A percentile compares a stretch with the other conserved stretches of the same genome.
Conservation (phyloP, 768 basidiomycete species). For the Kockovaella imperatae region DNA sequence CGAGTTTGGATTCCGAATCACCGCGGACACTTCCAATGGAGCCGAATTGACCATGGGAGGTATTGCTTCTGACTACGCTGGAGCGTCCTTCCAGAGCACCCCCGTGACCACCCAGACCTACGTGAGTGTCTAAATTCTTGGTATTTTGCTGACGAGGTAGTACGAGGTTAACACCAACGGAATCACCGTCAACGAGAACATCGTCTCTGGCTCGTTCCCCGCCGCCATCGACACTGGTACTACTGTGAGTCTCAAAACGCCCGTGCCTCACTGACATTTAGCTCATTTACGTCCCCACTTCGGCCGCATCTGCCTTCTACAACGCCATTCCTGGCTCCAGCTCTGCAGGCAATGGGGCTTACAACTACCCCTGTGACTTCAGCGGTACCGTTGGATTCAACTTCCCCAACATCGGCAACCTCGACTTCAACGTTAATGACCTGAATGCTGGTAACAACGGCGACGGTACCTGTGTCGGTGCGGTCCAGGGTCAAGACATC, state of each 20-base stretch:
- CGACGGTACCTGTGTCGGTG: neutral
- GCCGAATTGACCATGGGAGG: constrained; percentile 9
- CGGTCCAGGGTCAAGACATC: constrained; percentile 2
- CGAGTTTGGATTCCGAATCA: constrained; percentile 7
- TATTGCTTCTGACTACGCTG: constrained; percentile 7
- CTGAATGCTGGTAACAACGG: constrained; percentile 1
- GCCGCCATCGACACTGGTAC: constrained; percentile 6
- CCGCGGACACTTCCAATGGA: neutral
- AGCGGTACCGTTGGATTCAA: constrained; percentile 6
- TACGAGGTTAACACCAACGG: constrained; percentile 7
- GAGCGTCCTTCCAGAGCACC: constrained; percentile 2
- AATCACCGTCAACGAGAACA: constrained; percentile 2
- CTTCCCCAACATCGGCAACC: constrained; percentile 2
- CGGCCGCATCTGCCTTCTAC: constrained; percentile 5
- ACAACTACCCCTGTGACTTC: constrained; percentile 3
- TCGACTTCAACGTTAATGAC: constrained; percentile 6
- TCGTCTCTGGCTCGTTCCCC: neutral
- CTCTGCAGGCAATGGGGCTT: constrained; percentile 1
- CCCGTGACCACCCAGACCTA: constrained; percentile 2
- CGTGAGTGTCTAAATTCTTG: too few species aligned
- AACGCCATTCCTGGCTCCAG: constrained; percentile 1
- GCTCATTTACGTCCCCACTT: constrained; percentile 8
- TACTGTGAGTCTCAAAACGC: too few species aligned
- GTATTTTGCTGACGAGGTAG: too few species aligned
- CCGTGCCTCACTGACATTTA: too few species aligned